Evolutionary conservation across 2,329 filamentous ascomycete genomes (phyloP).

Genomic region (Ophiognomonia clavigignenti-juglandacearum): DNA sequence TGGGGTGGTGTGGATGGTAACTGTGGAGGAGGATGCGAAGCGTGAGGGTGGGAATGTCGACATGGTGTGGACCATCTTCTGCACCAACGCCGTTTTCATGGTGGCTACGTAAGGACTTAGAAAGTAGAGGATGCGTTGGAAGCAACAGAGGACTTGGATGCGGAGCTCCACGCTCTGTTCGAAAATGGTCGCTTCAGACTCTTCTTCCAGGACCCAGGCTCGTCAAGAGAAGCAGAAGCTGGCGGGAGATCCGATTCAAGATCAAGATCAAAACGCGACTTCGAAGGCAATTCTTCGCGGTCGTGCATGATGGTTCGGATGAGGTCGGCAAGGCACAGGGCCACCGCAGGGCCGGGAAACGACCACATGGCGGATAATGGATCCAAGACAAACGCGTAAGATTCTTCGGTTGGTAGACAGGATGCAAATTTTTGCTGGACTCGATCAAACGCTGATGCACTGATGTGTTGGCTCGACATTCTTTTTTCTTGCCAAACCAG

Average conservation of each 20-base stretch:
- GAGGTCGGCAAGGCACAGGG: slow-evolving; percentile 1
- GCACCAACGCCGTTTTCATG: neutral
- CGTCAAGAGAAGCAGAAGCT: neutral
- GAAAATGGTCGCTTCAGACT: neutral
- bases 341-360: slow-evolving; percentile 1
- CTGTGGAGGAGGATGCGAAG: neutral
- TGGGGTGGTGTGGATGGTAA: neutral
- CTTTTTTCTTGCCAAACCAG: neutral
- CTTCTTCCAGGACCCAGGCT: neutral
- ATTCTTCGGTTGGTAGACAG: neutral
- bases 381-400: neutral
- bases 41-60: neutral
- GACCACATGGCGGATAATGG: neutral
- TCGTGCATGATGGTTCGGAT: neutral
- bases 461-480: neutral
- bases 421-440: neutral
- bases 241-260: no score
- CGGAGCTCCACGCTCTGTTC: neutral
- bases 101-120: neutral
- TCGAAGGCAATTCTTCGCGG: neutral
- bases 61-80: neutral
- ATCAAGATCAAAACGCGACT: neutral
- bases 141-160: neutral
- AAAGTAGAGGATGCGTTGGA: neutral
- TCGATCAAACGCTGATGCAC: no score